Conservation (phyloP, 352 stramenopile genomes). For the Phytophthora litchii region DNA sequence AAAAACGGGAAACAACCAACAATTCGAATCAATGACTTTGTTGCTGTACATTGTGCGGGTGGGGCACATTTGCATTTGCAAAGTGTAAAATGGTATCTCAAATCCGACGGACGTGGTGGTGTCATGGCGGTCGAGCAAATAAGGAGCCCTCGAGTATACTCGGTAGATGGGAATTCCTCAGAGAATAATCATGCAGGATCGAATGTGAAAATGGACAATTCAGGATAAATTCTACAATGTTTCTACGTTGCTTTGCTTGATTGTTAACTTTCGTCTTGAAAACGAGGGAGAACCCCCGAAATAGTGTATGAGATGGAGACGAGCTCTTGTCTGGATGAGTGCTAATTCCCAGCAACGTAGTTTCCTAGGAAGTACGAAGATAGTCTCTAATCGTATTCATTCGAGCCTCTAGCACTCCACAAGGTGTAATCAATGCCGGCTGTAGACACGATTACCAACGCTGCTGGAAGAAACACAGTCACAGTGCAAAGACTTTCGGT, state of each 20-base stretch:
- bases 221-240: no score
- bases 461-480: not conserved
- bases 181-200: not conserved
- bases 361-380: not conserved
- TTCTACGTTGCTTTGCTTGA: no score
- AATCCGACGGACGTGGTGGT: conserved; percentile 15
- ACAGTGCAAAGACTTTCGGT: conserved; percentile 14
- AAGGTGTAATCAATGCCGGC: conserved; percentile 1
- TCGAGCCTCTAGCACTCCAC: no score
- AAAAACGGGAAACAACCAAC: not conserved
- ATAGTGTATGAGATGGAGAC: no score
- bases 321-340: not conserved
- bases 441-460: not conserved
- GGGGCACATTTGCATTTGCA: conserved; percentile 21
- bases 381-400: no score
- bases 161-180: not conserved
- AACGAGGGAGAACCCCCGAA: no score
- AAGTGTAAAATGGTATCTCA: conserved; percentile 23
- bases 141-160: conserved; percentile 3
- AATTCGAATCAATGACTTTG: conserved; percentile 31
- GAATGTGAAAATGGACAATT: not conserved
- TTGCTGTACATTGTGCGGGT: conserved; percentile 24
- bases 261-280: no score
- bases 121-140: conserved; percentile 7
- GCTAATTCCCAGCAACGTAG: not conserved